Percentiles rank a stretch among this genome's conserved stretches.
These are phyloP conservation scores for Ophiostoma novo-ulmi DNA, from an alignment of 2,329 filamentous ascomycete genomes.

Conservation along the genomic window DNA sequence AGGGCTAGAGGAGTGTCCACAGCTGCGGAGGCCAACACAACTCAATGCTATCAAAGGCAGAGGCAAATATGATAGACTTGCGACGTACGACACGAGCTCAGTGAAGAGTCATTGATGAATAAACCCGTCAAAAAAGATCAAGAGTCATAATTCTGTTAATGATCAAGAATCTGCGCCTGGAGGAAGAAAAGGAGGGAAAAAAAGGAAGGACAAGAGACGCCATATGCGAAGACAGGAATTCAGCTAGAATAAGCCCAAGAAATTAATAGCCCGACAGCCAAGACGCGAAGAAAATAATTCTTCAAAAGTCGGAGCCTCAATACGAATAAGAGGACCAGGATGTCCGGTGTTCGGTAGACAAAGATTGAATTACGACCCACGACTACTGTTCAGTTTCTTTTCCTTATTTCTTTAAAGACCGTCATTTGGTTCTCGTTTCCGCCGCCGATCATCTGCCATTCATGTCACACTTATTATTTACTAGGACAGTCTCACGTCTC, in stretches of 20 bases:
- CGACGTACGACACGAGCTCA: not conserved
- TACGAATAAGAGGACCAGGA: not conserved
- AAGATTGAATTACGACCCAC: not conserved
- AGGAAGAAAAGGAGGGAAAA: too few relatives aligned
- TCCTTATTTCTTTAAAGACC: not conserved
- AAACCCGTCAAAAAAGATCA: too few relatives aligned
- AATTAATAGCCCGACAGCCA: not conserved
- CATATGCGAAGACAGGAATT: not conserved
- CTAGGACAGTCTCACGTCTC: not conserved
- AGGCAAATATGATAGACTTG: not conserved
- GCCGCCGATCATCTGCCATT: not conserved
- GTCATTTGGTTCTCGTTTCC: not conserved
- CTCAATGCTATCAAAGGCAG: not conserved
- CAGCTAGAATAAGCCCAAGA: not conserved
- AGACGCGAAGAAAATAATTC: not conserved
- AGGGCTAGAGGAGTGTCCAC: not conserved
- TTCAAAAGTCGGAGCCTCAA: not conserved
- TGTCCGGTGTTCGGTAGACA: constrained; percentile 3
- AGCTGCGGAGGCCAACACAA: not conserved
- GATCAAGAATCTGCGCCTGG: too few relatives aligned
- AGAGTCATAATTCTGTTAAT: too few relatives aligned
- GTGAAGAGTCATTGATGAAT: not conserved
- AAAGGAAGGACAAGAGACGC: not conserved
- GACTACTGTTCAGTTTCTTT: not conserved
- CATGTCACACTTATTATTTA: not conserved